Conservation (phyloP, 2,329 filamentous ascomycete species). For the Trichoderma sp. region DNA sequence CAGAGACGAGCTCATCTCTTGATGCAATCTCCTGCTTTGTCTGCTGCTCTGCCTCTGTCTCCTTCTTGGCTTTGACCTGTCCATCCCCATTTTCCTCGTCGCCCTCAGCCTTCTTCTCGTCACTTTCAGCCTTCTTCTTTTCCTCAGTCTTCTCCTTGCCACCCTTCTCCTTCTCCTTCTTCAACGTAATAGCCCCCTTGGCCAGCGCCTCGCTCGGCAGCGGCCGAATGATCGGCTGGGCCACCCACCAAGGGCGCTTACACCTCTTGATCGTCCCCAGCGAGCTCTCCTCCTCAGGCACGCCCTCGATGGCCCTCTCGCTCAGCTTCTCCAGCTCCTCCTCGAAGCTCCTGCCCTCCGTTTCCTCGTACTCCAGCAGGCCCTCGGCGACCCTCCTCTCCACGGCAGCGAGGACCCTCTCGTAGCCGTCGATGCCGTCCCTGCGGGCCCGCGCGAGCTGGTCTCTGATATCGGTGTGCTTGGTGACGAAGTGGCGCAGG, state of each 20-base stretch:
- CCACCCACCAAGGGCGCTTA: conserved; percentile 85
- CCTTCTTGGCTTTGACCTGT: background rate
- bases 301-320: conserved; percentile 37
- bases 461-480: conserved; percentile 82
- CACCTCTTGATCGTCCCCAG: conserved; percentile 70
- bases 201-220: conserved; percentile 84
- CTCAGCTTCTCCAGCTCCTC: conserved; percentile 38
- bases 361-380: conserved; percentile 65
- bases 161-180: conserved; percentile 69
- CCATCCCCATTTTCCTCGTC: conserved; percentile 33
- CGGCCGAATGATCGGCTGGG: conserved; percentile 82
- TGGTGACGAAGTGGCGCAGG: conserved; percentile 75
- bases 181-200: conserved; percentile 73
- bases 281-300: conserved; percentile 58
- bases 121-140: conserved; percentile 33
- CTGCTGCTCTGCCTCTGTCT: conserved; percentile 4
- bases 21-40: conserved; percentile 26
- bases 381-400: conserved; percentile 74
- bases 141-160: conserved; percentile 49
- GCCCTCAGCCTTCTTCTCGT: conserved; percentile 25
- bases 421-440: conserved; percentile 75
- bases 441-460: conserved; percentile 69
- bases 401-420: conserved; percentile 72
- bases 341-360: conserved; percentile 52
- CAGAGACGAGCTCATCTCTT: conserved; percentile 27